These are phyloP conservation scores for Malassezia nana DNA, from an alignment of 1,284 basidiomycete genomes.

Conservation along the genomic window DNA sequence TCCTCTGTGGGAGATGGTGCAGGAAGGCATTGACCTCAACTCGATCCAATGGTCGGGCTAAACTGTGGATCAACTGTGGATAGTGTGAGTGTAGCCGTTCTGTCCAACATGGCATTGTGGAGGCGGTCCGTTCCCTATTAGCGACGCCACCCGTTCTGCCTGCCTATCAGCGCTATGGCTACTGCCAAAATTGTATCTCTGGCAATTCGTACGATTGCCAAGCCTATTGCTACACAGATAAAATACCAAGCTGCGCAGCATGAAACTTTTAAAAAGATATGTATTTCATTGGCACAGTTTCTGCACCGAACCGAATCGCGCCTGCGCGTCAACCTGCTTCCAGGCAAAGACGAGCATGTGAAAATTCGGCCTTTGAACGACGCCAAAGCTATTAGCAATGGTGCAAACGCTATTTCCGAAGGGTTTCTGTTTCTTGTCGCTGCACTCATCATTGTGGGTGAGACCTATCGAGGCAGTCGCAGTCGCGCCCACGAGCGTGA, in stretches of 20 bases:
- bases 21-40: constrained; percentile 74
- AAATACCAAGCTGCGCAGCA: constrained; percentile 42
- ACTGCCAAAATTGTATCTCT: constrained; percentile 42
- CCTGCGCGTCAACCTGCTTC: constrained; percentile 32
- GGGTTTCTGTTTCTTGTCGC: constrained; percentile 44
- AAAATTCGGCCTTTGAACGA: constrained; percentile 46
- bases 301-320: constrained; percentile 44
- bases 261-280: constrained; percentile 33
- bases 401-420: constrained; percentile 42
- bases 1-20: constrained; percentile 47
- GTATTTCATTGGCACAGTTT: constrained; percentile 35
- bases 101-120: background rate
- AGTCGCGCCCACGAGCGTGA: constrained; percentile 38
- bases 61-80: background rate
- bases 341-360: constrained; percentile 16
- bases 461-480: constrained; percentile 35
- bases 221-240: constrained; percentile 45
- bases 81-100: background rate
- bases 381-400: constrained; percentile 35
- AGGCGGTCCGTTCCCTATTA: background rate
- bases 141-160: background rate
- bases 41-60: constrained; percentile 73
- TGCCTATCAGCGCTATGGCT: constrained; percentile 24
- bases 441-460: constrained; percentile 39
- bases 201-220: constrained; percentile 41